Evolutionary conservation across 108 stramenopile genomes (phyloP), one percentile per base, ranked within the genome.

Genomic region (Licmophora abbreviata): DNA sequence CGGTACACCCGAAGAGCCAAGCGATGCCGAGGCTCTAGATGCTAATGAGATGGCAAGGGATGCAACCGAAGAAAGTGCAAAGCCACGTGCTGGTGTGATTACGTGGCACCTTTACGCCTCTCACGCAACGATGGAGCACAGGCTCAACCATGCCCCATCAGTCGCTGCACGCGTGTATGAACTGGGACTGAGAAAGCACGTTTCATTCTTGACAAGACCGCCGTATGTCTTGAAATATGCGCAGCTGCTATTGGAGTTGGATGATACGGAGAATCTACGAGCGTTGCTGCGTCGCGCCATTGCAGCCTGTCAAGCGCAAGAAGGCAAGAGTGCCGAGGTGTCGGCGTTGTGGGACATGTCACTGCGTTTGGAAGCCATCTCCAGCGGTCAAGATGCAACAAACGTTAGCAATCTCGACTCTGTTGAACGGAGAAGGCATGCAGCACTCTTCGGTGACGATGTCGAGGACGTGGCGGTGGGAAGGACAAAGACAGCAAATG

Each of bases 161-260:
- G 67, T 93, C 42, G 92, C 92, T 10, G 83, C 77, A 32, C 76
- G 92, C 7, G 69, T 87, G 29, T 93, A 83, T 54, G 92, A 93
- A 52, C 64, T 93, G 5, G 92, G 92, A 7, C 56, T 93, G 42
- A 66, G 79, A 24, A 86, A 83, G 31, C 85, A 89, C 48, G 45
- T 64, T 29, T 51, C 69, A 17, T 89, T 93, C 56, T 65, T 93
- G 28, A 79, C 81, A 7, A 74, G 66, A 26, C 74, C 87, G 4
- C 64, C 74, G 17, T 93, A 83, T 46, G 81, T 88, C 33, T 40
- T 86, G 30, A 77, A 72, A 18, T 92, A 87, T 55, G 85, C 86
- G 22, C 71, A 77, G 41, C 64, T 93, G n/a, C 67, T 93, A 8
- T 68, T 93, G 44, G 87, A 86, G 54, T 65, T 83, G 29, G 67